Conservation (phyloP, 2,329 filamentous ascomycete species). For the Arachnopeziza araneosa region DNA sequence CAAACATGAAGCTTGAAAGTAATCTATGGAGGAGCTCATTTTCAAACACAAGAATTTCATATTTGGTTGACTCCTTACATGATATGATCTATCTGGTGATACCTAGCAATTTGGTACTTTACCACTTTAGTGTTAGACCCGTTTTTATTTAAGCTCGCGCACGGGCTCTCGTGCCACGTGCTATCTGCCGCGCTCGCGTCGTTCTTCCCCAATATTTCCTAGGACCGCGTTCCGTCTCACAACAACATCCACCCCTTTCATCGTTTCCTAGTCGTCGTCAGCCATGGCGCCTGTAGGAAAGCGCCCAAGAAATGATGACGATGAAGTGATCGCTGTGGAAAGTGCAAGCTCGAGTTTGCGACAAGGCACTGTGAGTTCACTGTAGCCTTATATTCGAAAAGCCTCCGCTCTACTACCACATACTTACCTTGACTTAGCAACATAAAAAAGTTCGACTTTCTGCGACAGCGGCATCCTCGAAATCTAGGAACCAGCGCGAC, state of each 20-base stretch:
- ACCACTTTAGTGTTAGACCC: no score
- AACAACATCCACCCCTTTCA: neutral
- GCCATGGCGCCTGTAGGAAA: neutral
- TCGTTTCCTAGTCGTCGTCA: neutral
- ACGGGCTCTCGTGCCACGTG: no score
- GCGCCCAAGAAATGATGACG: conserved; percentile 21
- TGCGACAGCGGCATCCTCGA: conserved; percentile 12
- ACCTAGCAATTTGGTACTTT: no score
- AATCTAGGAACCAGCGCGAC: conserved; percentile 12
- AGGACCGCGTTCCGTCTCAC: neutral
- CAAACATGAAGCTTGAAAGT: neutral
- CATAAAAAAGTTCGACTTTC: conserved; percentile 39
- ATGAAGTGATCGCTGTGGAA: conserved; percentile 29
- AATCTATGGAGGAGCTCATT: neutral
- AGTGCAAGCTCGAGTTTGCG: conserved; percentile 25
- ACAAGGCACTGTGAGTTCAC: conserved; percentile 27
- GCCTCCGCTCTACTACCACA: neutral
- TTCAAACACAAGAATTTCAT: no score
- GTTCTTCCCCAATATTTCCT: neutral
- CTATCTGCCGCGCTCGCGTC: no score
- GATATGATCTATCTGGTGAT: no score
- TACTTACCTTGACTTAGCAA: conserved; percentile 20
- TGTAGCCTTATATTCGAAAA: neutral
- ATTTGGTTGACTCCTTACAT: no score
- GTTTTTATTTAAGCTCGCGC: no score